These are phyloP conservation scores for Blepharisma japonicum DNA, from an alignment of 73 alveolate genomes.

Conservation along the genomic window DNA sequence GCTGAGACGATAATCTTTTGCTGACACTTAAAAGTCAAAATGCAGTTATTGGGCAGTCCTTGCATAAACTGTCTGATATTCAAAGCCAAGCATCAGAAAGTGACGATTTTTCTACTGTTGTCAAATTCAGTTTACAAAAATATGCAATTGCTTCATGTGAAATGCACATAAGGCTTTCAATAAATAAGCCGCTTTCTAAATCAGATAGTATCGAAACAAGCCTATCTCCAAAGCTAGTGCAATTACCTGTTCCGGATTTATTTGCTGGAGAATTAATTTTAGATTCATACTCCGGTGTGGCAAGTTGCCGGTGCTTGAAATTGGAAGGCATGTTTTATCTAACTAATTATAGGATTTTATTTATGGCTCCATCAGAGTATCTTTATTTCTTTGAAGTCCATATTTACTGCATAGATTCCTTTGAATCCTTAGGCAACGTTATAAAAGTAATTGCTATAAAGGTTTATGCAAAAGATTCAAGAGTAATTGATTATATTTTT, in stretches of 20 bases:
- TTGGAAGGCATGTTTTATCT: too few species aligned
- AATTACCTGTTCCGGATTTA: neutral
- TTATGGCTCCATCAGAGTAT: too few species aligned
- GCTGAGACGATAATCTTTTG: neutral
- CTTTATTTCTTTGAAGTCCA: neutral
- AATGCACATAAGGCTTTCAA: conserved; percentile 4
- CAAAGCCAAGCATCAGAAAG: too few species aligned
- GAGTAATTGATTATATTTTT: conserved; percentile 12
- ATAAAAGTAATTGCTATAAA: conserved; percentile 7
- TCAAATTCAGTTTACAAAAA: too few species aligned
- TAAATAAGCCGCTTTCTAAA: neutral
- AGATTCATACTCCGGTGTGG: too few species aligned
- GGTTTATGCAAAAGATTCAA: conserved; percentile 13
- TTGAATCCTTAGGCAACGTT: neutral
- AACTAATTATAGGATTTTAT: too few species aligned
- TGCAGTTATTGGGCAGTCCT: too few species aligned
- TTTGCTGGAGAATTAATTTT: neutral
- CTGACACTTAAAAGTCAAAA: too few species aligned
- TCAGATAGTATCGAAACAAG: neutral
- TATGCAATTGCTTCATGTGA: neutral
- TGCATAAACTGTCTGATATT: too few species aligned
- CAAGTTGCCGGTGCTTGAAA: too few species aligned
- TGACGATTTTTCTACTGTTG: too few species aligned
- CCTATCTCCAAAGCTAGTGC: neutral
- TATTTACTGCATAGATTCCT: neutral